Evolutionary conservation across 345 rosid genomes (phyloP).

Genomic region (Gossypium rotundifolium): DNA sequence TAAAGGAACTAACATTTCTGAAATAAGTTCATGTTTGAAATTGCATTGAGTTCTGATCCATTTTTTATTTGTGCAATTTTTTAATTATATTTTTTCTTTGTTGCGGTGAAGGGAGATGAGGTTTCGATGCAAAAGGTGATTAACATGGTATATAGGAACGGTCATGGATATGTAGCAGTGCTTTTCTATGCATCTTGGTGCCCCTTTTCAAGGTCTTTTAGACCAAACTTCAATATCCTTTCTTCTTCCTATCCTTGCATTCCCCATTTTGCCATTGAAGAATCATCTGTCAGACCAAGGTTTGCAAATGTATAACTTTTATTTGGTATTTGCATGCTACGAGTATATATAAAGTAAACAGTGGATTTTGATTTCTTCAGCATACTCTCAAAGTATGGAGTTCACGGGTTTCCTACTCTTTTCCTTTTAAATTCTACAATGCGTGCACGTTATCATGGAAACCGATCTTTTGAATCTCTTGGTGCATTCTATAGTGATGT

Average conservation of each 20-base stretch:
- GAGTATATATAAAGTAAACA: not conserved
- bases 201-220: slow-evolving; percentile 71
- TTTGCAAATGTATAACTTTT: slow-evolving; percentile 21
- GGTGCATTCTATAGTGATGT: slow-evolving; percentile 61
- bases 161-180: slow-evolving; percentile 65
- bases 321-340: not conserved
- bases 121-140: slow-evolving; percentile 59
- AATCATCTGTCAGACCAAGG: slow-evolving; percentile 87
- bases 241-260: slow-evolving; percentile 61
- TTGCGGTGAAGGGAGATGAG: slow-evolving; percentile 69
- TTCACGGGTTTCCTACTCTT: slow-evolving; percentile 89
- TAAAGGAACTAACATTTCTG: not conserved
- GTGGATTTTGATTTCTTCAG: slow-evolving; percentile 33
- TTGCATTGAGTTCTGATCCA: not conserved
- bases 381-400: slow-evolving; percentile 87
- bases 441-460: slow-evolving; percentile 64
- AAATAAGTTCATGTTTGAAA: not conserved
- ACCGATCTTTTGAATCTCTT: slow-evolving; percentile 66
- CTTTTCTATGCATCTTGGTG: slow-evolving; percentile 97
- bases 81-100: slow-evolving; percentile 12
- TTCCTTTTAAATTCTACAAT: slow-evolving; percentile 72
- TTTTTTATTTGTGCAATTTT: not conserved
- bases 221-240: slow-evolving; percentile 59
- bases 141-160: slow-evolving; percentile 53
- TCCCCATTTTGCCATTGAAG: slow-evolving; percentile 75